Base-by-base conservation (phyloP, 345 rosid species). In the Sapria himalayana region DNA sequence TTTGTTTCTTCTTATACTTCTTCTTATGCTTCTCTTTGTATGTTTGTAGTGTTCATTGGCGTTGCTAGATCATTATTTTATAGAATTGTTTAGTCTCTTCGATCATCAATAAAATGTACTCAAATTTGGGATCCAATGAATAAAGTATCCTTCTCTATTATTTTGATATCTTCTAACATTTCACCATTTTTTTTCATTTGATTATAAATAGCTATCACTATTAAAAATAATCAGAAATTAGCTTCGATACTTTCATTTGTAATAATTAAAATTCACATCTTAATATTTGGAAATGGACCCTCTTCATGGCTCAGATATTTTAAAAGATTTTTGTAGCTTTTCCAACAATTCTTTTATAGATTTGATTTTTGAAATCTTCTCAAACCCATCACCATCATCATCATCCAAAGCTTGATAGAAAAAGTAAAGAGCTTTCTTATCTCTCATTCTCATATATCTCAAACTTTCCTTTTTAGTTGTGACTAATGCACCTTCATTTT, bases 341-440 rank as follows among this genome's bases (percentile, higher is more conserved):
- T 37, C 24, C 13, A 32, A 20, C 5, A 27, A 46, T n/a, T 45
- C 23, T 2, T 33, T 19, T 7, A 21, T 0, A 7, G 4, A 29
- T 0, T 5, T 10, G 1, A 45, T 39, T 3, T 14, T 16, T 9
- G 25, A 2, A 13, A 50, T 13, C 4, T 41, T 43, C 38, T 51
- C 9, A 8, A 58, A 44, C 15, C 31, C 38, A 9, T 20, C n/a
- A n/a, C n/a, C n/a, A n/a, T n/a, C n/a, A n/a, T n/a, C 27, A 20
- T 58, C 44, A 19, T 58, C 39, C 2, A 52, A 20, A 4, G 15
- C 24, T 15, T 22, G 21, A 22, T 53, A 24, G 14, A 53, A 44
- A 2, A 29, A 16, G 15, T 25, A 25, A 0, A 20, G 34, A 4
- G 51, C 34, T 18, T 44, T 4, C 17, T 38, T 33, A 23, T 45